Conservation (phyloP, 2,329 filamentous ascomycete species). For the Scopulariopsis brevicaulis region DNA sequence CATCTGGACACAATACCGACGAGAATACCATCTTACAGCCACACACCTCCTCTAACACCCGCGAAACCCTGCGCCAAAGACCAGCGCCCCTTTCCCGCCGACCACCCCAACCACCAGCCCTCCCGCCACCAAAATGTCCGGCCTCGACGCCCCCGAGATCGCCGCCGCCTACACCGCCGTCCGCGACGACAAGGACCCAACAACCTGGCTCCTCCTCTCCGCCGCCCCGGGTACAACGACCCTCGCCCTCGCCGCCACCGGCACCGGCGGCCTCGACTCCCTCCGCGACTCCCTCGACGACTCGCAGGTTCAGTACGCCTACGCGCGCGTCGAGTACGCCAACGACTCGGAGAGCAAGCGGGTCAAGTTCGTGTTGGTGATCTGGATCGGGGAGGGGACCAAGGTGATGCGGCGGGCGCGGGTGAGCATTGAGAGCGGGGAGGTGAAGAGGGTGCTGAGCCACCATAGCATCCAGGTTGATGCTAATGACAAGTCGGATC, state of each 20-base stretch:
- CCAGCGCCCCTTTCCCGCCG: no score
- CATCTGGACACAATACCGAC: background rate
- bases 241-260: slow-evolving; percentile 43
- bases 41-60: background rate
- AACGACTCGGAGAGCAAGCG: slow-evolving; percentile 60
- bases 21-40: background rate
- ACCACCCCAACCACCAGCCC: background rate
- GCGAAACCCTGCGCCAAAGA: no score
- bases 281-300: slow-evolving; percentile 45
- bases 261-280: slow-evolving; percentile 48
- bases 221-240: slow-evolving; percentile 38
- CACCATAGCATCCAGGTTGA: slow-evolving; percentile 57
- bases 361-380: slow-evolving; percentile 56
- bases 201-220: slow-evolving; percentile 57
- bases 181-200: slow-evolving; percentile 52
- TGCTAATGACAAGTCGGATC: slow-evolving; percentile 45
- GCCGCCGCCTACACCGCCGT: slow-evolving; percentile 54
- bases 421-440: slow-evolving; percentile 55
- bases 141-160: slow-evolving; percentile 46
- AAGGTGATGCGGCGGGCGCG: slow-evolving; percentile 61
- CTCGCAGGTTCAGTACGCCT: slow-evolving; percentile 52
- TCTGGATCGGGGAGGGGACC: slow-evolving; percentile 56
- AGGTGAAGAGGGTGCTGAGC: slow-evolving; percentile 50
- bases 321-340: slow-evolving; percentile 55
- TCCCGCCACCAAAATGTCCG: slow-evolving; percentile 31